phyloP scores from a whole-genome alignment of 1,284 basidiomycete species.

The Boletus sp. region DNA sequence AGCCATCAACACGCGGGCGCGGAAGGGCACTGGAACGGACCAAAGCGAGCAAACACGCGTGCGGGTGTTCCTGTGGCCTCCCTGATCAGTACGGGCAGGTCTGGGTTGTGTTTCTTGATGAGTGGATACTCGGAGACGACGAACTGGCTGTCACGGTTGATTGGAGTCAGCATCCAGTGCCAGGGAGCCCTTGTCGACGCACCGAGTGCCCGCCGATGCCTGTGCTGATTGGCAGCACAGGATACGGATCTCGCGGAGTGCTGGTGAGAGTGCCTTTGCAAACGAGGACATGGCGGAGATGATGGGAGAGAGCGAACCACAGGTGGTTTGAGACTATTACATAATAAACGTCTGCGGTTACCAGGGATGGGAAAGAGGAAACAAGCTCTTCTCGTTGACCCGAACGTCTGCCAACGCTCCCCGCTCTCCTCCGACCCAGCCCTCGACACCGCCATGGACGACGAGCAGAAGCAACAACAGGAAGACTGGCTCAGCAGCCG shows the following conservation, averaged over 20 bases:
- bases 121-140: constrained; percentile 75
- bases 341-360: too few species aligned
- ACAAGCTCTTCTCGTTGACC: constrained; percentile 14
- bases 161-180: constrained; percentile 5
- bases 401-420: constrained; percentile 13
- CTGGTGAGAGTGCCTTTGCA: constrained; percentile 75
- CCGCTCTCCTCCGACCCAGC: constrained; percentile 3
- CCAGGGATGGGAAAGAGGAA: neutral
- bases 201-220: constrained; percentile 84
- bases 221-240: constrained; percentile 80
- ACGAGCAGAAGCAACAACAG: constrained; percentile 53
- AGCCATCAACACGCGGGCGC: constrained; percentile 9
- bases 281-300: constrained; percentile 50
- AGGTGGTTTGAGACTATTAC: constrained; percentile 17
- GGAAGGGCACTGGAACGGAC: constrained; percentile 49
- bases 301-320: constrained; percentile 13
- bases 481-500: constrained; percentile 67
- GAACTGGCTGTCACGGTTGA: constrained; percentile 63
- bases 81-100: constrained; percentile 84
- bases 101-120: constrained; percentile 87
- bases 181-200: constrained; percentile 25
- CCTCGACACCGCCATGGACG: constrained; percentile 41
- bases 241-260: constrained; percentile 82
- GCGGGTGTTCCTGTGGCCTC: constrained; percentile 89
- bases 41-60: constrained; percentile 86